Evolutionary conservation across 2,329 filamentous ascomycete genomes (phyloP), one percentile per base, ranked within the genome.

Genomic region (Cyanodermella asteris): DNA sequence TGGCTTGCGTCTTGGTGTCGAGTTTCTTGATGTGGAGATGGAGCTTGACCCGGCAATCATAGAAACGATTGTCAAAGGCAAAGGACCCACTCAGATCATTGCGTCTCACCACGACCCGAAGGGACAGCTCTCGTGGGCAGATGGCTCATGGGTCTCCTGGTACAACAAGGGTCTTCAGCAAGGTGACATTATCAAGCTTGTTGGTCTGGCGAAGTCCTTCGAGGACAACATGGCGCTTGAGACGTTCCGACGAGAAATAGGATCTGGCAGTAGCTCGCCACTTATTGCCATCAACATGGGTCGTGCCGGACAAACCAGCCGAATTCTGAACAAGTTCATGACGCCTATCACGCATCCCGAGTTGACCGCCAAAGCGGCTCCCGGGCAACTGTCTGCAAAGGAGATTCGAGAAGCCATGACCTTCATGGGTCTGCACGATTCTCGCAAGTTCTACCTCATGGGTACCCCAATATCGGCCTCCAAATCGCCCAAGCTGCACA

Each of bases 261-360:
- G 66, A 18, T 55, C 61, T 13, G 64, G 75, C 2, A 74, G 90
- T 41, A 60, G 73, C 26, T 68, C 70, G n/a, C 84, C 82, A 1
- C 53, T 97, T 28, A 93, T 97, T 37, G 80, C 76, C 2, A 74
- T 97, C 44, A 97, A 97, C 50, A 94, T 97, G 84, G 82, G 84
- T 16, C 58, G 67, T 23, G 56, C 65, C 14, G 87, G 87, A 24
- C 87, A 91, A 51, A 61, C 93, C 20, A 91, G 80, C 41, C 72
- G 87, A 17, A 72, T 97, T 22, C 55, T 90, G 30, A 97, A 97
- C 48, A 60, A 64, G 16, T 94, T 94, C 56, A 68, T 97, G 55
- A 94, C 87, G 0, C 87, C 87, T 0, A 87, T 97, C 9, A 81
- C 80, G 3, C 87, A 94, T 45, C 76, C 80, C 2, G 64, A 63